A percentile compares a stretch with the other conserved stretches of the same genome.
Conservation (phyloP, 1,284 basidiomycete genomes). For the Ustilago vetiveriae region DNA sequence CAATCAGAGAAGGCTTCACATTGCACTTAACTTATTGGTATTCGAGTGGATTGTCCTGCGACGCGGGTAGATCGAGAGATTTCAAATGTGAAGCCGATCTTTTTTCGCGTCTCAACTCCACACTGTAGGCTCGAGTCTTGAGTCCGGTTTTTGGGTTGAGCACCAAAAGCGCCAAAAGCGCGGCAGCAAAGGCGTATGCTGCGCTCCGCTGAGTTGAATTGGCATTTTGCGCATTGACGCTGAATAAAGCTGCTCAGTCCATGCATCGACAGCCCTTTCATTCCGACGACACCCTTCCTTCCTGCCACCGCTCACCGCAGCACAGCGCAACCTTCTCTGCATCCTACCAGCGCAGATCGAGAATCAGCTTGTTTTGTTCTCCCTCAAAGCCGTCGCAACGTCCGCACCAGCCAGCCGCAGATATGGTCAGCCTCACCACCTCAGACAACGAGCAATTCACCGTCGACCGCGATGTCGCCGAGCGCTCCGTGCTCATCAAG, state of each 20-base stretch:
- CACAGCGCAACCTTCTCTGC: too few relatives aligned
- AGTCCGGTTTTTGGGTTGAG: too few relatives aligned
- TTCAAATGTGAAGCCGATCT: not conserved
- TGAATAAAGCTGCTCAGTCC: constrained; percentile 14
- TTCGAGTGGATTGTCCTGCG: too few relatives aligned
- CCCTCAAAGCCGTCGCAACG: not conserved
- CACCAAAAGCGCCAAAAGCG: too few relatives aligned
- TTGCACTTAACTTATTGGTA: too few relatives aligned
- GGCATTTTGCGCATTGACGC: constrained; percentile 33
- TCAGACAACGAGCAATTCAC: constrained; percentile 96
- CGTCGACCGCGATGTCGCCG: constrained; percentile 92
- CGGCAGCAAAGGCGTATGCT: too few relatives aligned
- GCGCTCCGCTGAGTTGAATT: too few relatives aligned
- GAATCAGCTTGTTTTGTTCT: too few relatives aligned
- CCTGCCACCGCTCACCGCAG: constrained; percentile 3
- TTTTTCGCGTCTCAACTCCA: not conserved
- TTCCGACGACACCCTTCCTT: constrained; percentile 1
- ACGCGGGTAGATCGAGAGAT: too few relatives aligned
- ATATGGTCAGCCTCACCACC: constrained; percentile 68
- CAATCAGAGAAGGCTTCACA: constrained; percentile 23
- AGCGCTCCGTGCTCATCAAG: constrained; percentile 95
- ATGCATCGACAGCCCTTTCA: constrained; percentile 1
- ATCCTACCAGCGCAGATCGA: too few relatives aligned
- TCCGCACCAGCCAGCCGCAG: not conserved
- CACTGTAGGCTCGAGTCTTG: not conserved